Percentiles rank a stretch among this genome's conserved stretches.
phyloP scores from a whole-genome alignment of 1,139 yeast genomes.

The Debaryomyces fabryi region DNA sequence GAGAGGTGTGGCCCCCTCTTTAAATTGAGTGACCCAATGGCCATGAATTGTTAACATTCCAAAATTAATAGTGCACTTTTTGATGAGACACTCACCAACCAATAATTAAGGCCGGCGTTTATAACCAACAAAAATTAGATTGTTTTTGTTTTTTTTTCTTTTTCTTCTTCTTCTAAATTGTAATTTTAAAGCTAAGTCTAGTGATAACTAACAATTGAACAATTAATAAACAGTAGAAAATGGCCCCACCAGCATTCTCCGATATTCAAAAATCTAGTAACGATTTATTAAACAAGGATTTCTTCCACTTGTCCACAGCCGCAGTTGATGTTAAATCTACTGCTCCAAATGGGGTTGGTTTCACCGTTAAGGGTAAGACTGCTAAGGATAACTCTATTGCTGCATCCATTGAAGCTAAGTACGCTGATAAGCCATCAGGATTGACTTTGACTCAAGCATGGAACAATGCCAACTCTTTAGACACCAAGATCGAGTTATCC shows the following conservation, averaged over 20 bases:
- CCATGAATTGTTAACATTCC: not conserved
- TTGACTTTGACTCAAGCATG: slow-evolving; percentile 95
- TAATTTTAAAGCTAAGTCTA: slow-evolving; percentile 2
- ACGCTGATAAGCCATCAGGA: slow-evolving; percentile 91
- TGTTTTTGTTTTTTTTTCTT: slow-evolving; percentile 9
- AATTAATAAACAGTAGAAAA: slow-evolving; percentile 17
- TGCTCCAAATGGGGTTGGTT: slow-evolving; percentile 96
- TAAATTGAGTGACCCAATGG: slow-evolving; percentile 6
- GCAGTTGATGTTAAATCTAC: slow-evolving; percentile 86
- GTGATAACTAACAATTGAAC: slow-evolving; percentile 1
- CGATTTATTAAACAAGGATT: slow-evolving; percentile 88
- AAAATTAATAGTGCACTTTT: slow-evolving; percentile 4
- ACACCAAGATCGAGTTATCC: slow-evolving; percentile 90
- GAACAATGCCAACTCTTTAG: slow-evolving; percentile 91
- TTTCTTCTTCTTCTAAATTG: slow-evolving; percentile 10
- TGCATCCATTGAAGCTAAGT: slow-evolving; percentile 90
- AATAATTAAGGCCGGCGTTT: slow-evolving; percentile 6
- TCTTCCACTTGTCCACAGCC: slow-evolving; percentile 89
- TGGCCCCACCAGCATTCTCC: slow-evolving; percentile 76
- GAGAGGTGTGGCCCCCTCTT: slow-evolving; percentile 5
- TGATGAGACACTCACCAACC: slow-evolving; percentile 9
- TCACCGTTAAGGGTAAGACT: slow-evolving; percentile 93
- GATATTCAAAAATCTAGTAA: slow-evolving; percentile 90
- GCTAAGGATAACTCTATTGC: slow-evolving; percentile 81
- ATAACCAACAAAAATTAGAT: slow-evolving; percentile 7